Evolutionary conservation across 257 asterid genomes (phyloP).

Genomic region (Gentiana dahurica): DNA sequence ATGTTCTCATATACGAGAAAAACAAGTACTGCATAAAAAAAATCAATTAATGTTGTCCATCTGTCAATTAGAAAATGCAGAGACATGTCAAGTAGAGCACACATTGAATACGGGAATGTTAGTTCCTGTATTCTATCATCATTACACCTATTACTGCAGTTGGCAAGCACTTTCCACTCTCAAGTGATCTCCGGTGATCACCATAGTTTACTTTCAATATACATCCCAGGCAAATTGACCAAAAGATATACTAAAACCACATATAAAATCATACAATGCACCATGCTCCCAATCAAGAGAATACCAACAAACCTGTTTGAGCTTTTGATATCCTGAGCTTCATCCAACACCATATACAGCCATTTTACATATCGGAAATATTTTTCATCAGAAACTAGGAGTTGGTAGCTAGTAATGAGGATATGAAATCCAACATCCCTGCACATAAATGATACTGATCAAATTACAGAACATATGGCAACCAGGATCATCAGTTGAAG

Average conservation of each 20-base stretch:
- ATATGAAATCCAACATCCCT: slow-evolving; percentile 98
- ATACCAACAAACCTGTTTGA: slow-evolving; percentile 54
- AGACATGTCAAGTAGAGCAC: too few species aligned
- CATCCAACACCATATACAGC: slow-evolving; percentile 99
- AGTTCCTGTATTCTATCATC: not conserved
- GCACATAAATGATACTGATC: slow-evolving; percentile 17
- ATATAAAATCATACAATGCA: not conserved
- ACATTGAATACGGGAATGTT: too few species aligned
- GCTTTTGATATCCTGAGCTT: slow-evolving; percentile 98
- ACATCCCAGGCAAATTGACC: not conserved
- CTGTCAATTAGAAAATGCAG: too few species aligned
- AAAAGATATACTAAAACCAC: not conserved
- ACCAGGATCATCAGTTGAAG: too few species aligned
- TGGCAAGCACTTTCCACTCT: not conserved
- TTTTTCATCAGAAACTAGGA: slow-evolving; percentile 86
- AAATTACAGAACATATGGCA: slow-evolving; percentile 5
- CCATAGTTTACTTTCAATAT: not conserved
- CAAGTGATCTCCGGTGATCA: not conserved
- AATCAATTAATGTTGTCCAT: too few species aligned
- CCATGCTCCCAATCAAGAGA: not conserved
- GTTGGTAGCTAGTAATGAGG: slow-evolving; percentile 94
- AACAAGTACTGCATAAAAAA: too few species aligned
- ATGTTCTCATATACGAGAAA: too few species aligned
- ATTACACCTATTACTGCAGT: not conserved
- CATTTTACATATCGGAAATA: slow-evolving; percentile 90